Conservation (phyloP, 169 alveolate genomes). For the Hammondia hammondi region DNA sequence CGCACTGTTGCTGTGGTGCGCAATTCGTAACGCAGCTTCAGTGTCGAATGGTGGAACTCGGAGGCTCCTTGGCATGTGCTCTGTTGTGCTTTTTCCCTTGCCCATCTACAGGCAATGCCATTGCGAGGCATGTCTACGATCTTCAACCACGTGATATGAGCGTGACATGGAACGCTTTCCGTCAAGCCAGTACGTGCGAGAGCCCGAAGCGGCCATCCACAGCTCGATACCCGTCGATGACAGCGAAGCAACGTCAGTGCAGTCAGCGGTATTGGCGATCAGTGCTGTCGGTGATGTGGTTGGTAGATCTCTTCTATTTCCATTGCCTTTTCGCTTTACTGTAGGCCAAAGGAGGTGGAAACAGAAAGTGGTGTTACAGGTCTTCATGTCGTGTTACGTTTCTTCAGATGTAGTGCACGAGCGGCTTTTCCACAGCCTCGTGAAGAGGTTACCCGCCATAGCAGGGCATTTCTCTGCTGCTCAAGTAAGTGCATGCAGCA, state of each 20-base stretch:
- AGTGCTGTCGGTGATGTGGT: not conserved
- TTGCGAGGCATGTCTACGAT: not conserved
- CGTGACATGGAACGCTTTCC: constrained; percentile 16
- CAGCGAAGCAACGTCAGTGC: not conserved
- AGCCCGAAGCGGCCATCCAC: not conserved
- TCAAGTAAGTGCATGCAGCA: not conserved
- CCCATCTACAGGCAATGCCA: not conserved
- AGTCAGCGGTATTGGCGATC: not conserved
- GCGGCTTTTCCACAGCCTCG: not conserved
- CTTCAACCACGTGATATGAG: not conserved
- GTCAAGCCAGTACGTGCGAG: not conserved
- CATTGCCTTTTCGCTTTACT: not conserved
- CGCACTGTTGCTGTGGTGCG: too few relatives aligned
- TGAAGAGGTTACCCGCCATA: not conserved
- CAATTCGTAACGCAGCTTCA: too few relatives aligned
- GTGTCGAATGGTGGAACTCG: too few relatives aligned
- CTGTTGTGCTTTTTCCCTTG: too few relatives aligned
- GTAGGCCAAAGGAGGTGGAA: not conserved
- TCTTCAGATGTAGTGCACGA: not conserved
- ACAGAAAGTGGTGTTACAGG: not conserved
- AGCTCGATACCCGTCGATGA: not conserved
- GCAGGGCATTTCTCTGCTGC: not conserved
- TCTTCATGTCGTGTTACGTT: not conserved
- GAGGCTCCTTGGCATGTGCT: too few relatives aligned
- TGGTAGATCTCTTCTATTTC: not conserved